Conservation (phyloP, 2,329 filamentous ascomycete species). For the Exophiala xenobiotica region DNA sequence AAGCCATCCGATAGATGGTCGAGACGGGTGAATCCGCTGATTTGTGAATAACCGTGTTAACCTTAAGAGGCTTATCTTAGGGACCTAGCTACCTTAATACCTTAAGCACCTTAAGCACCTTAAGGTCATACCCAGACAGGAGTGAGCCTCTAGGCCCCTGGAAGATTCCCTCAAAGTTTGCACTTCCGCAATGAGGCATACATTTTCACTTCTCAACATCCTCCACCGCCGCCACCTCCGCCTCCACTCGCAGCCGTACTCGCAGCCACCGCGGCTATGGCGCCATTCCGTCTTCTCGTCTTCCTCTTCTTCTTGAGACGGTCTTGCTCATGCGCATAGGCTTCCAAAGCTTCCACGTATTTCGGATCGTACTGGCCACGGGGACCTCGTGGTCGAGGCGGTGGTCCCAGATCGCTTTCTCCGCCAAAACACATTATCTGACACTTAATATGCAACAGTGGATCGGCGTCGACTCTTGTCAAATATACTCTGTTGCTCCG, state of each 20-base stretch:
- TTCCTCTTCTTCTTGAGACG: not conserved
- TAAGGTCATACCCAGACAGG: too few species aligned
- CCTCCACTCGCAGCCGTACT: not conserved
- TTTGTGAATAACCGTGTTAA: too few species aligned
- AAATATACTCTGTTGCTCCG: too few species aligned
- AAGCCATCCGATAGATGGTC: too few species aligned
- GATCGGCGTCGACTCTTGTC: not conserved
- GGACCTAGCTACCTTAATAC: too few species aligned
- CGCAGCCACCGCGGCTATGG: not conserved
- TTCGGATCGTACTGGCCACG: not conserved
- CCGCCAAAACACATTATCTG: not conserved
- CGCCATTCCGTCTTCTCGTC: not conserved
- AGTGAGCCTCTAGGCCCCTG: too few species aligned
- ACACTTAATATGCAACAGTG: not conserved
- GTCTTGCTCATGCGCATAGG: not conserved
- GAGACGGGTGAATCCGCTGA: too few species aligned
- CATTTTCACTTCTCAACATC: too few species aligned
- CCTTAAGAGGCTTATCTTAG: too few species aligned
- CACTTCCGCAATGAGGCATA: too few species aligned
- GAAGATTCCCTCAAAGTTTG: too few species aligned
- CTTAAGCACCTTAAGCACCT: too few species aligned
- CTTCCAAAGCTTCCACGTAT: not conserved
- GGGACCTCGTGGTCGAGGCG: not conserved
- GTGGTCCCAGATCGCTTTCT: not conserved
- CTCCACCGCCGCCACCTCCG: not conserved